A percentile compares a stretch with the other conserved stretches of the same genome.
phyloP scores from a whole-genome alignment of 495 filamentous ascomycete species.

The Penicillium soppii region DNA sequence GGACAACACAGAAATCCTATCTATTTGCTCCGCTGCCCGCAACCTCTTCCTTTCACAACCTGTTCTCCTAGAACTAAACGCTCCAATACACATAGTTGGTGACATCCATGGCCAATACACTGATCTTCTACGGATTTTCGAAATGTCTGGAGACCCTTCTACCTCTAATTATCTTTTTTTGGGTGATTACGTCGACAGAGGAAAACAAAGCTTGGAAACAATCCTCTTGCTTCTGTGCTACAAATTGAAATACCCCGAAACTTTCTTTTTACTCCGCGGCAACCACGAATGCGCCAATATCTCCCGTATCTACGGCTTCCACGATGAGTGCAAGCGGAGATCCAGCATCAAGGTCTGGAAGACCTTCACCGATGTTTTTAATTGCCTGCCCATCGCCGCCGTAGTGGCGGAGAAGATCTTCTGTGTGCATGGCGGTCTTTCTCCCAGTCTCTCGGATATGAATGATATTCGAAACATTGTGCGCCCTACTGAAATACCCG shows the following conservation, averaged over 20 bases:
- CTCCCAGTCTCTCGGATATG: conserved; percentile 91
- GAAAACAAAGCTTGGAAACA: conserved; percentile 96
- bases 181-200: conserved; percentile 96
- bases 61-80: conserved; percentile 83
- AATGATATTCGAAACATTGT: conserved; percentile 97
- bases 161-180: conserved; percentile 93
- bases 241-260: conserved; percentile 98
- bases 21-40: conserved; percentile 81
- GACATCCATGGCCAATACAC: conserved; percentile 99
- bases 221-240: conserved; percentile 96
- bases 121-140: conserved; percentile 95
- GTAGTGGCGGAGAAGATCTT: conserved; percentile 99
- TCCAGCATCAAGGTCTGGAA: conserved; percentile 99
- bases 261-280: conserved; percentile 95
- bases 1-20: conserved; percentile 94
- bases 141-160: conserved; percentile 98
- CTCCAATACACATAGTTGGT: conserved; percentile 97
- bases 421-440: conserved; percentile 95
- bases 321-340: conserved; percentile 97
- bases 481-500: conserved; percentile 93
- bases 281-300: conserved; percentile 99
- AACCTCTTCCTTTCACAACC: conserved; percentile 92
- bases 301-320: conserved; percentile 96
- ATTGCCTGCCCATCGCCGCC: conserved; percentile 89
- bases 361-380: conserved; percentile 98